Percentiles rank a stretch among this genome's conserved stretches.
Evolutionary conservation across 257 asterid genomes (phyloP).

Genomic region (Nicotiana tabacum): DNA sequence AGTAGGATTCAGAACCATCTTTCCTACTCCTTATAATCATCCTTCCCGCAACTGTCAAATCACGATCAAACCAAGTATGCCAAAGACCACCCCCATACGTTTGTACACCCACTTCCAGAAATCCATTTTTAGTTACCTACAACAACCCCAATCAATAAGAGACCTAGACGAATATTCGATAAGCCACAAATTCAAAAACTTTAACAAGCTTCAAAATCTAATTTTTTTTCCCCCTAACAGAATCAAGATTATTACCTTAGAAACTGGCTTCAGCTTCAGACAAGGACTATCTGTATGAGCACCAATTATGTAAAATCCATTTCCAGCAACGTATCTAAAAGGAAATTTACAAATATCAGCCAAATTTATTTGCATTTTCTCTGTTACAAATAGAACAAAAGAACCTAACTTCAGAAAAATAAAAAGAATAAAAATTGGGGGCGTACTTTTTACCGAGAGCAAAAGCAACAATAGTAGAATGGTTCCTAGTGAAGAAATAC

Average conservation of each 20-base stretch:
- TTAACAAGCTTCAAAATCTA: background rate
- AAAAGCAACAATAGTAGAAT: conserved; percentile 90
- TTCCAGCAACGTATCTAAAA: conserved; percentile 75
- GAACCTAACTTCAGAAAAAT: background rate
- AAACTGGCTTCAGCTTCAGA: conserved; percentile 70
- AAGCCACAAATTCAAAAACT: background rate
- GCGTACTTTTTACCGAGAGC: conserved; percentile 87
- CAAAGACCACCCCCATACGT: conserved; percentile 95
- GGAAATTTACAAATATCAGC: background rate
- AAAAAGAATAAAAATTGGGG: background rate
- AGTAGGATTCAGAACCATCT: conserved; percentile 54
- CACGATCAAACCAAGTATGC: conserved; percentile 99
- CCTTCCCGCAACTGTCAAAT: conserved; percentile 87
- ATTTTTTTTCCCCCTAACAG: background rate
- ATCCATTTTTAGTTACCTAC: conserved; percentile 88
- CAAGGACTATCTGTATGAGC: conserved; percentile 99
- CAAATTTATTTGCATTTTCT: background rate
- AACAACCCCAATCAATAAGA: conserved; percentile 8
- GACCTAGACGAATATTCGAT: background rate
- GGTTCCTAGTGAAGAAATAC: conserved; percentile 85
- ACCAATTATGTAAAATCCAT: conserved; percentile 77
- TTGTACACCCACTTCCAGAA: conserved; percentile 89
- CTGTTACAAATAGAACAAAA: background rate
- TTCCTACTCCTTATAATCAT: conserved; percentile 55
- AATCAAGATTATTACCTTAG: conserved; percentile 48